Percentiles rank a stretch among this genome's conserved stretches.
phyloP scores from a whole-genome alignment of 1,139 yeast genomes.

The Pichia sp. region DNA sequence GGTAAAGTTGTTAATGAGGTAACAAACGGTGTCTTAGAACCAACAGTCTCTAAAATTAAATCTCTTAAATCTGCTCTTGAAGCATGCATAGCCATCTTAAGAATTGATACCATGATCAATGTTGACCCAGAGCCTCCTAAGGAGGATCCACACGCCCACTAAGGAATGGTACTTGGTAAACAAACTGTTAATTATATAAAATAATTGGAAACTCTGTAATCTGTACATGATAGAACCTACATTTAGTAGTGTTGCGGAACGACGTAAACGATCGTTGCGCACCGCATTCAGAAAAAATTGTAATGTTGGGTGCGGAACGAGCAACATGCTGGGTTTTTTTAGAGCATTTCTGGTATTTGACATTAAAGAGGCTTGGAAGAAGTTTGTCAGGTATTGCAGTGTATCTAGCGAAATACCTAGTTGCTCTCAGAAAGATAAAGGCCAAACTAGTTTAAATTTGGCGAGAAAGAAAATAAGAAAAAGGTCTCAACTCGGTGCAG shows the following conservation, averaged over 20 bases:
- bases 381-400: too few species aligned
- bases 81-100: constrained; percentile 94
- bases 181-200: neutral
- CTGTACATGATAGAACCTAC: neutral
- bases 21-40: constrained; percentile 85
- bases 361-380: neutral
- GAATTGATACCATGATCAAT: constrained; percentile 97
- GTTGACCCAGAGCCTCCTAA: constrained; percentile 93
- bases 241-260: neutral
- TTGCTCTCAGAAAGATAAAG: too few species aligned
- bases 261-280: neutral
- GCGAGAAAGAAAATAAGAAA: too few species aligned
- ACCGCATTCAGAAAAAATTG: neutral
- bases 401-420: too few species aligned
- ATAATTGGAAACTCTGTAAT: neutral
- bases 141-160: constrained; percentile 81
- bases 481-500: neutral
- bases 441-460: too few species aligned
- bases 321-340: neutral
- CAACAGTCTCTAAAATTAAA: constrained; percentile 87
- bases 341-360: neutral
- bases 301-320: constrained; percentile 2
- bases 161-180: neutral
- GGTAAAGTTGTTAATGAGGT: constrained; percentile 90
- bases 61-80: constrained; percentile 93